Conservation (phyloP, 2,329 filamentous ascomycete species). For the Ophiostoma himal-ulmi region DNA sequence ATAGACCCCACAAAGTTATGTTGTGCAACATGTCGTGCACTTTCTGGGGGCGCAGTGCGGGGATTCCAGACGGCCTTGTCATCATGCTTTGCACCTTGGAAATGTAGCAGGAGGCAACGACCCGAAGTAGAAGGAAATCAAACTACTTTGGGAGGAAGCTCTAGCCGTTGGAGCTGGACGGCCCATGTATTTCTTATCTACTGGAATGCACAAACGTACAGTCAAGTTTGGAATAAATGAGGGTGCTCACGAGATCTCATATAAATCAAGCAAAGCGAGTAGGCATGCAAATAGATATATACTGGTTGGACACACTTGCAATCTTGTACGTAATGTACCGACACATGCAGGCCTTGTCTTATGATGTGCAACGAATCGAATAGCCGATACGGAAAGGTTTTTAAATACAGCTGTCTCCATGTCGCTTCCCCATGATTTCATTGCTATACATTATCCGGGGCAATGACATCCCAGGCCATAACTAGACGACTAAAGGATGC, state of each 20-base stretch:
- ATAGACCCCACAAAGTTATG: neutral
- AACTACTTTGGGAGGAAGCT: neutral
- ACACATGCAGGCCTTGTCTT: neutral
- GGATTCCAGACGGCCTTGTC: neutral
- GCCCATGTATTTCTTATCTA: neutral
- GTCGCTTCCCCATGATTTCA: neutral
- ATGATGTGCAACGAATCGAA: neutral
- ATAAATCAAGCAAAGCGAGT: neutral
- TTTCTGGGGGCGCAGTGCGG: neutral
- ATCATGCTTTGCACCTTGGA: neutral
- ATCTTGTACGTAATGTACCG: neutral
- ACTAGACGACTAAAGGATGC: neutral
- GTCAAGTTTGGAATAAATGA: neutral
- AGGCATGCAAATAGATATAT: neutral
- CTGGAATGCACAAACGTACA: neutral
- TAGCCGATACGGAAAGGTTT: neutral
- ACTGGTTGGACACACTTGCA: neutral
- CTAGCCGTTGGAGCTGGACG: neutral
- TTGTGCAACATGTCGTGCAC: neutral
- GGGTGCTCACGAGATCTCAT: neutral
- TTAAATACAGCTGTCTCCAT: neutral
- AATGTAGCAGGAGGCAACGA: neutral
- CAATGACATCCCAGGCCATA: neutral
- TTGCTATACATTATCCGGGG: neutral
- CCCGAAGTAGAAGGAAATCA: neutral